A percentile compares a stretch with the other conserved stretches of the same genome.
Conservation (phyloP, 129 eudicot genomes). For the Flaveria linearis region DNA sequence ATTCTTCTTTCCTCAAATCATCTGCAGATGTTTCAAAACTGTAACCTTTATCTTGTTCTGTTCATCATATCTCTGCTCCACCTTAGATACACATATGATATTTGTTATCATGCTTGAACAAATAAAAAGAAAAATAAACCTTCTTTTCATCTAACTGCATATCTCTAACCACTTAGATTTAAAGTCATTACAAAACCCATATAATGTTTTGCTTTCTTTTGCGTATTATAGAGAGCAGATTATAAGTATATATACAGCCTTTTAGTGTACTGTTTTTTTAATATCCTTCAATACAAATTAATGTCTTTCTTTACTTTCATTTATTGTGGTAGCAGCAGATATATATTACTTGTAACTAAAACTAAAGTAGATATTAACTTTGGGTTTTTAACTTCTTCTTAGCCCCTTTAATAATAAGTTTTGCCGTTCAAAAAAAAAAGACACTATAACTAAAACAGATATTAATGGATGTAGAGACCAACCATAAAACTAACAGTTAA, state of each 20-base stretch:
- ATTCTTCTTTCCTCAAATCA: slow-evolving; percentile 37
- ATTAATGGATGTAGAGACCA: slow-evolving; percentile 18
- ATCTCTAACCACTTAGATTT: slow-evolving; percentile 27
- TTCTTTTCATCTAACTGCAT: slow-evolving; percentile 18
- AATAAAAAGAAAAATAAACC: slow-evolving; percentile 29
- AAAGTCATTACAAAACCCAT: slow-evolving; percentile 16
- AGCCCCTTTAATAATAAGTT: too few relatives aligned
- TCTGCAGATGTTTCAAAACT: slow-evolving; percentile 47
- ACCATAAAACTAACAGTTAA: slow-evolving; percentile 25
- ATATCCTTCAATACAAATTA: neutral
- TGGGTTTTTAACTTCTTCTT: too few relatives aligned
- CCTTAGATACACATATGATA: slow-evolving; percentile 14
- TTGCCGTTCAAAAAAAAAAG: too few relatives aligned
- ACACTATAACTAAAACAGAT: neutral
- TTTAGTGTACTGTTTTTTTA: slow-evolving; percentile 13
- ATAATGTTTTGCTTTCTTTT: slow-evolving; percentile 28
- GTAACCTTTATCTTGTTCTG: slow-evolving; percentile 33
- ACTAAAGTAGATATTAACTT: slow-evolving; percentile 18
- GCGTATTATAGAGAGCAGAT: slow-evolving; percentile 27
- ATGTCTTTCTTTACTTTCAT: slow-evolving; percentile 18
- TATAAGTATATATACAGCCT: slow-evolving; percentile 12
- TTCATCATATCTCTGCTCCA: slow-evolving; percentile 30
- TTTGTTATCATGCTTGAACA: slow-evolving; percentile 13
- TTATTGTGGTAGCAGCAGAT: slow-evolving; percentile 34
- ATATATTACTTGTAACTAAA: slow-evolving; percentile 26